Evolutionary conservation across 192 early-diverging fungal species (phyloP).

Genomic region (Diversispora epigaea): DNA sequence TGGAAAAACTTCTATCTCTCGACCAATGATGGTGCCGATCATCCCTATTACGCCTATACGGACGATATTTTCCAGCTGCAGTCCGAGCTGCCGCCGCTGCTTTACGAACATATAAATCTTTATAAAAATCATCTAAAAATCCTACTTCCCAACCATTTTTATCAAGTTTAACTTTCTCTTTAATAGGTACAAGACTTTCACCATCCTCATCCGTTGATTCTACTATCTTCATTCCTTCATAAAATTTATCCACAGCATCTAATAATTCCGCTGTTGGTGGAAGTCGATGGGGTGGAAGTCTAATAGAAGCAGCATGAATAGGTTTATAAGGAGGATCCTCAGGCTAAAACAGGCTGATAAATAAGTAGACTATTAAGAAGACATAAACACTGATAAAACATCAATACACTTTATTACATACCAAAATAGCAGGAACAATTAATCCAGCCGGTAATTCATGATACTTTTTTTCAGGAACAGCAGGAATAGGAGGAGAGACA

Average conservation of each 20-base stretch:
- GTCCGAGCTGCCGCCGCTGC: constrained; percentile 18
- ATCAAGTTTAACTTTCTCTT: constrained; percentile 14
- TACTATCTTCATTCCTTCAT: constrained; percentile 29
- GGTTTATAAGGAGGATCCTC: constrained; percentile 29
- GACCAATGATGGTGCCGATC: constrained; percentile 21
- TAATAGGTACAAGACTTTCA: constrained; percentile 2
- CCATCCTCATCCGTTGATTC: constrained; percentile 8
- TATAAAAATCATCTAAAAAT: constrained; percentile 31
- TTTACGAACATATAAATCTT: constrained; percentile 13
- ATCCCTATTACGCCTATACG: constrained; percentile 2
- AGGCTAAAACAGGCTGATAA: constrained; percentile 29
- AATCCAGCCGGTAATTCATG: constrained; percentile 31
- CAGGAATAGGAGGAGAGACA: constrained; percentile 9
- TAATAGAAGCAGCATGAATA: constrained; percentile 26
- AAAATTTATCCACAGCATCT: constrained; percentile 30
- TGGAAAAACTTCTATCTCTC: constrained; percentile 24
- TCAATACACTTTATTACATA: constrained; percentile 16
- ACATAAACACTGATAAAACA: constrained; percentile 16
- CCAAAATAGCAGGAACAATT: constrained; percentile 26
- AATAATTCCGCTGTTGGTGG: constrained; percentile 29
- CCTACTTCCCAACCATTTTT: constrained; percentile 31
- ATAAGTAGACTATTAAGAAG: constrained; percentile 31
- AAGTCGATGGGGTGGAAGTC: constrained; percentile 29
- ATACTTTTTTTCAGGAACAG: constrained; percentile 33
- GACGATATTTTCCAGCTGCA: constrained; percentile 9